A percentile compares a stretch with the other conserved stretches of the same genome.
Evolutionary conservation across 164 flowering plant genomes (phyloP).

Genomic region (Macadamia tetraphylla): DNA sequence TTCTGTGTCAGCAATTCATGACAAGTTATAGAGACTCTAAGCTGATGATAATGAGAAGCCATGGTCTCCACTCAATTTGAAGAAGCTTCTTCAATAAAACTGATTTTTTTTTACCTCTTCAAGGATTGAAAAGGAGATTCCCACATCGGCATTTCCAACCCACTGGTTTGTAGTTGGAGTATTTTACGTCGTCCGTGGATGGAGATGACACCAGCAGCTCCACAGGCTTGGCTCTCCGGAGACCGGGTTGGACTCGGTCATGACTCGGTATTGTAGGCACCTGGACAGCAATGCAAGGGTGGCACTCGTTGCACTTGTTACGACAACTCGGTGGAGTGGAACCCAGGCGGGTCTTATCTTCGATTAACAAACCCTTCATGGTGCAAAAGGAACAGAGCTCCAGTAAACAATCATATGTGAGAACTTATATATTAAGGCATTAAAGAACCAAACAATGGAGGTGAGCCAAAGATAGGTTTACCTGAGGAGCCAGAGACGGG

Average conservation of each 20-base stretch:
- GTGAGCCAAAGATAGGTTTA: neutral
- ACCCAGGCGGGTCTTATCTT: slow-evolving; percentile 60
- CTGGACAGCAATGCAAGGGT: slow-evolving; percentile 85
- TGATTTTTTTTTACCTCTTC: no score
- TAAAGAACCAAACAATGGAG: no score
- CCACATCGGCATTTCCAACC: slow-evolving; percentile 79
- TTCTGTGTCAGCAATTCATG: no score
- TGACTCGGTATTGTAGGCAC: slow-evolving; percentile 47
- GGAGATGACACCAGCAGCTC: slow-evolving; percentile 1
- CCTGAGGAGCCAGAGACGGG: slow-evolving; percentile 8
- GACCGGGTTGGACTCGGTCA: slow-evolving; percentile 19
- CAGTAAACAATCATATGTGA: no score
- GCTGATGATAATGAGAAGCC: no score
- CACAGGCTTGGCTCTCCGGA: slow-evolving; percentile 6
- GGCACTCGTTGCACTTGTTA: slow-evolving; percentile 78
- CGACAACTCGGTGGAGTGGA: slow-evolving; percentile 92
- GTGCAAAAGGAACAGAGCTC: neutral
- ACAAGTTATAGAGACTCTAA: no score
- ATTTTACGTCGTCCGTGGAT: slow-evolving; percentile 25
- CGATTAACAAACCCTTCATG: slow-evolving; percentile 36
- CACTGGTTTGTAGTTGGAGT: slow-evolving; percentile 78
- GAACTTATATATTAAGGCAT: no score
- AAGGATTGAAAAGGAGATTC: slow-evolving; percentile 62
- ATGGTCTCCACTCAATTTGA: no score
- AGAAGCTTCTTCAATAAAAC: no score